Conservation (phyloP, 169 alveolate genomes). For the Hammondia hammondi region DNA sequence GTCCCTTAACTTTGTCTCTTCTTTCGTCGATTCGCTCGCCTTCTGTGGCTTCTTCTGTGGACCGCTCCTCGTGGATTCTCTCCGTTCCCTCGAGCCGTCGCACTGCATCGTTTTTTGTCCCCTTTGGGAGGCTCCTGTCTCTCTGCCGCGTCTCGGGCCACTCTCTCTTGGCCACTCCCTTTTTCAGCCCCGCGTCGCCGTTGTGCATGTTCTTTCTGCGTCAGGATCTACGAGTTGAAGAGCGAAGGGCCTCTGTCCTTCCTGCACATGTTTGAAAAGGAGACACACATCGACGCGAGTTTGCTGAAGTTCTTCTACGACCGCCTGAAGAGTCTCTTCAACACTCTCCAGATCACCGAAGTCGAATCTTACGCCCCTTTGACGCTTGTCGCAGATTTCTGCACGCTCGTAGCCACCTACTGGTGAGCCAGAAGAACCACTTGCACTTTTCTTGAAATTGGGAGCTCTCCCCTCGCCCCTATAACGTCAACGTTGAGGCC, state of each 20-base stretch:
- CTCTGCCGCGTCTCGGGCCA: neutral
- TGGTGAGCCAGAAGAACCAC: slow-evolving; percentile 24
- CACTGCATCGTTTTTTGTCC: neutral
- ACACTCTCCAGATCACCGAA: slow-evolving; percentile 80
- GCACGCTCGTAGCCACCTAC: slow-evolving; percentile 93
- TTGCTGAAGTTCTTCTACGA: slow-evolving; percentile 85
- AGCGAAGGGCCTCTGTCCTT: slow-evolving; percentile 94
- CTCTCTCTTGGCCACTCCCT: neutral
- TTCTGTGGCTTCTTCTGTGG: neutral
- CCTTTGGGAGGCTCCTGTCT: neutral
- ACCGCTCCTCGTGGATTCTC: too few species aligned
- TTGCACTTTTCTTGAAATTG: too few species aligned
- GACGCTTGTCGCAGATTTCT: slow-evolving; percentile 86
- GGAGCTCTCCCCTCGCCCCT: neutral
- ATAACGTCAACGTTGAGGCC: neutral
- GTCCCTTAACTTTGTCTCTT: neutral
- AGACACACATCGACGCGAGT: slow-evolving; percentile 82
- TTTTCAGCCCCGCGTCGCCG: neutral
- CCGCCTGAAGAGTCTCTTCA: slow-evolving; percentile 79
- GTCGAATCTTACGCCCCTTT: slow-evolving; percentile 78
- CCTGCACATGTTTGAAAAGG: slow-evolving; percentile 83
- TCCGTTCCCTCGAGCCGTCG: too few species aligned
- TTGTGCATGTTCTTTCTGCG: neutral
- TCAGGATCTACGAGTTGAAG: slow-evolving; percentile 82
- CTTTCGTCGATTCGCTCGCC: neutral